Percentiles rank a stretch among this genome's conserved stretches.
phyloP scores from a whole-genome alignment of 2,329 filamentous ascomycete species.

The Colletotrichum sp. region DNA sequence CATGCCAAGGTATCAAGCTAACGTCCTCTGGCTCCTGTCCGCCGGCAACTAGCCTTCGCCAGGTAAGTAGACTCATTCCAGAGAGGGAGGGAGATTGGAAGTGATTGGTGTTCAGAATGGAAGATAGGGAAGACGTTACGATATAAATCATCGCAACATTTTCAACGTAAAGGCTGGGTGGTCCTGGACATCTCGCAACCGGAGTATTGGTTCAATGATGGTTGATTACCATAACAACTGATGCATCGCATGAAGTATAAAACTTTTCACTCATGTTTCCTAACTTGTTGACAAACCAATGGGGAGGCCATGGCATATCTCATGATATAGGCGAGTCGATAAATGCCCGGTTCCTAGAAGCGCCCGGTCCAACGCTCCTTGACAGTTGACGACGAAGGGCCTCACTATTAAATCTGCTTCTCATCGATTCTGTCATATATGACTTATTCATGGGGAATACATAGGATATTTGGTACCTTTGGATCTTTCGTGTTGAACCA shows the following conservation, averaged over 20 bases:
- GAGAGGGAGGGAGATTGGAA: too few species aligned
- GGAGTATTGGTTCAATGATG: fast-evolving
- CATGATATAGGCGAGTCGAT: neutral
- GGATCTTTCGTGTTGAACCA: neutral
- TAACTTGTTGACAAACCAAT: neutral
- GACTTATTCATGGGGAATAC: neutral
- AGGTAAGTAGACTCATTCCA: too few species aligned
- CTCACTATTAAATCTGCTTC: fast-evolving
- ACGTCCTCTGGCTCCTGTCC: neutral
- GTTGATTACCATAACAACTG: too few species aligned
- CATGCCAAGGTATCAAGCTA: neutral
- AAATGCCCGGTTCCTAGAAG: fast-evolving
- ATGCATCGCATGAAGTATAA: too few species aligned
- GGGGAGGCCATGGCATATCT: neutral
- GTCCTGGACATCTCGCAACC: fast-evolving
- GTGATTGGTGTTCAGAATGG: too few species aligned
- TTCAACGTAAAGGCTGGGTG: fast-evolving
- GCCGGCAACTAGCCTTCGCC: too few species aligned
- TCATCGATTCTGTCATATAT: neutral
- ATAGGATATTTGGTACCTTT: neutral
- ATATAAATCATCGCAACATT: neutral
- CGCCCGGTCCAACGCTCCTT: neutral
- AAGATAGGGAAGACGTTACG: too few species aligned
- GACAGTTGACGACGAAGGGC: neutral
- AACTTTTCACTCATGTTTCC: neutral